A percentile compares a stretch with the other conserved stretches of the same genome.
These are phyloP conservation scores for Hyaloperonospora arabidopsidis DNA, from an alignment of 352 stramenopile genomes.

Conservation along the genomic window DNA sequence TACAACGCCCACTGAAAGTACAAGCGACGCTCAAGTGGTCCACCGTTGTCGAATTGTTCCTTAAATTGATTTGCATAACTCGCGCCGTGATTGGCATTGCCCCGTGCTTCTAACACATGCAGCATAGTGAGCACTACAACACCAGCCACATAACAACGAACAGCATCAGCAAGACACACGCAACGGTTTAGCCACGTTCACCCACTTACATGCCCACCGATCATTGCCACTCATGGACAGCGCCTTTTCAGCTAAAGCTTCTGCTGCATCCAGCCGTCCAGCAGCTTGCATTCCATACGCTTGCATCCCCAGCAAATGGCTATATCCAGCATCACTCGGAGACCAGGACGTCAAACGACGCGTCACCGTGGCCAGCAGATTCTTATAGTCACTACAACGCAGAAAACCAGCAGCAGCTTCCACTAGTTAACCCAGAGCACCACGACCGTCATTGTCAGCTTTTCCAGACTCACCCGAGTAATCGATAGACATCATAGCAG, in stretches of 20 bases:
- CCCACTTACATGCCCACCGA: conserved; percentile 67
- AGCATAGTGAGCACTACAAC: conserved; percentile 69
- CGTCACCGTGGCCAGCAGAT: conserved; percentile 63
- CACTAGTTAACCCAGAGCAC: conserved; percentile 4
- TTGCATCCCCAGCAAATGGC: conserved; percentile 72
- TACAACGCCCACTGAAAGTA: conserved; percentile 82
- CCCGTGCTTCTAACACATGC: conserved; percentile 63
- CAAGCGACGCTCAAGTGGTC: conserved; percentile 57
- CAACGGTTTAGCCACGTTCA: background rate
- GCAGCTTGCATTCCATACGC: conserved; percentile 68
- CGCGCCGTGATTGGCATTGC: conserved; percentile 78
- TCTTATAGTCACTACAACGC: conserved; percentile 59
- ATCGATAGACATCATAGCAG: conserved; percentile 66
- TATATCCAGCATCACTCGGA: conserved; percentile 68
- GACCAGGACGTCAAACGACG: conserved; percentile 71
- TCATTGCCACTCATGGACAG: conserved; percentile 82
- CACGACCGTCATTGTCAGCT: conserved; percentile 1
- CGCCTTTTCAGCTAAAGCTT: conserved; percentile 66
- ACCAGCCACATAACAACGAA: background rate
- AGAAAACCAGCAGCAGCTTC: conserved; percentile 4
- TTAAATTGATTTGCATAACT: conserved; percentile 79
- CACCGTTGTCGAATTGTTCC: conserved; percentile 70
- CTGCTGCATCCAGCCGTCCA: conserved; percentile 57
- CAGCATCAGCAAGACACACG: conserved; percentile 1
- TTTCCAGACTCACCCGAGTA: conserved; percentile 51